A percentile compares a stretch with the other conserved stretches of the same genome.
Evolutionary conservation across 495 filamentous ascomycete genomes (phyloP).

Genomic region (Hypoxylon rickii): DNA sequence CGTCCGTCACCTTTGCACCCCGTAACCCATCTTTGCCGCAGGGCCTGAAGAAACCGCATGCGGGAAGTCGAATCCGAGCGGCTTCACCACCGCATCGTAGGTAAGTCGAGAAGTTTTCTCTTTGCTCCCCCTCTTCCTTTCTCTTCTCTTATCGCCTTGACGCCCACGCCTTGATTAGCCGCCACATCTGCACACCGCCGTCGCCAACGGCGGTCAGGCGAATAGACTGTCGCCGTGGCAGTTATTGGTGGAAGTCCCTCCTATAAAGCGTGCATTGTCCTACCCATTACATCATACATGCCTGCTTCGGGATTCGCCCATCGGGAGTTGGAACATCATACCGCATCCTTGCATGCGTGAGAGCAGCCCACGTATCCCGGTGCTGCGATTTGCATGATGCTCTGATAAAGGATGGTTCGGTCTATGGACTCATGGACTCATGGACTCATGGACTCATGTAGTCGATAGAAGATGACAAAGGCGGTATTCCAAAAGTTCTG

Average conservation of each 20-base stretch:
- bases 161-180: not conserved
- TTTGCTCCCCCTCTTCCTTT: conserved; percentile 5
- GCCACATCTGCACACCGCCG: not conserved
- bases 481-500: conserved; percentile 8
- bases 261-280: conserved; percentile 10
- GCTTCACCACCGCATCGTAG: conserved; percentile 52
- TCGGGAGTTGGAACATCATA: not conserved
- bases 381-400: not conserved
- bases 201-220: conserved; percentile 1
- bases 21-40: conserved; percentile 51
- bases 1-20: conserved; percentile 48
- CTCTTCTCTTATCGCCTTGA: not conserved
- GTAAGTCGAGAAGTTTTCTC: conserved; percentile 41
- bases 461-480: conserved; percentile 6
- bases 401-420: conserved; percentile 1
- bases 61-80: conserved; percentile 45
- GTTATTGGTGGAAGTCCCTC: conserved; percentile 10
- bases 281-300: conserved; percentile 18
- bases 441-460: not conserved
- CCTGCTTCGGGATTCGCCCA: not conserved
- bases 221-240: conserved; percentile 1
- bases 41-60: conserved; percentile 48
- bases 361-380: not conserved
- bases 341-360: not conserved
- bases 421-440: not conserved